These are phyloP conservation scores for Cylindricascospora bacillispora DNA, from an alignment of 1,139 yeast species.

Conservation along the genomic window DNA sequence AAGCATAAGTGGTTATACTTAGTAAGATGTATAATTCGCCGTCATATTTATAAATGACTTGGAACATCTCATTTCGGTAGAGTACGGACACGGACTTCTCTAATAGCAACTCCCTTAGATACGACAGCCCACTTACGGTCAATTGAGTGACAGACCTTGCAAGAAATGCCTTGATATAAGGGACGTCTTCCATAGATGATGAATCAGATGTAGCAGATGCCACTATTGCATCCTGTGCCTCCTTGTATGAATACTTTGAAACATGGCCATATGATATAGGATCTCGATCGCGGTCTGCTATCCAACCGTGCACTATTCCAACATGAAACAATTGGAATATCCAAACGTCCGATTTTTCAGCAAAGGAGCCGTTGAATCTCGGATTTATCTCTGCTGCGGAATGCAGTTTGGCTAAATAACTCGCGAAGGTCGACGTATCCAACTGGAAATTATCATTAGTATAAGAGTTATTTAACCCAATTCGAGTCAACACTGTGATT, in stretches of 20 bases:
- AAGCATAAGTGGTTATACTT: slow-evolving; percentile 52
- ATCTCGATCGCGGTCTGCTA: slow-evolving; percentile 27
- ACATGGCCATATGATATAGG: slow-evolving; percentile 23
- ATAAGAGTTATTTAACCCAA: slow-evolving; percentile 26
- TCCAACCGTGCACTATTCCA: slow-evolving; percentile 40
- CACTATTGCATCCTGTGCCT: slow-evolving; percentile 31
- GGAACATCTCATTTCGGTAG: slow-evolving; percentile 76
- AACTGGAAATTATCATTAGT: slow-evolving; percentile 1
- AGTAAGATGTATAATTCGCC: slow-evolving; percentile 46
- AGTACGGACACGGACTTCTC: slow-evolving; percentile 47
- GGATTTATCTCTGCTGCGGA: slow-evolving; percentile 56
- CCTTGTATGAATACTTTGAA: slow-evolving; percentile 33
- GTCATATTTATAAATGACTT: slow-evolving; percentile 46
- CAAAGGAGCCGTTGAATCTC: slow-evolving; percentile 51
- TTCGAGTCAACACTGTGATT: slow-evolving; percentile 34
- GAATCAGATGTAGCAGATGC: slow-evolving; percentile 20
- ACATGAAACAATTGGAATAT: slow-evolving; percentile 34
- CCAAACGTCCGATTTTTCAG: slow-evolving; percentile 31
- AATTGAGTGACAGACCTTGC: slow-evolving; percentile 54
- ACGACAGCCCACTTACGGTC: slow-evolving; percentile 48
- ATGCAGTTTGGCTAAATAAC: not conserved
- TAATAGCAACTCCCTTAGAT: slow-evolving; percentile 32
- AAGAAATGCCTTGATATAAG: slow-evolving; percentile 26
- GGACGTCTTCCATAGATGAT: slow-evolving; percentile 23
- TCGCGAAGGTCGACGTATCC: not conserved